Evolutionary conservation across 768 basidiomycete genomes (phyloP), one percentile per base, ranked within the genome.

Genomic region (Lactarius sanguifluus): DNA sequence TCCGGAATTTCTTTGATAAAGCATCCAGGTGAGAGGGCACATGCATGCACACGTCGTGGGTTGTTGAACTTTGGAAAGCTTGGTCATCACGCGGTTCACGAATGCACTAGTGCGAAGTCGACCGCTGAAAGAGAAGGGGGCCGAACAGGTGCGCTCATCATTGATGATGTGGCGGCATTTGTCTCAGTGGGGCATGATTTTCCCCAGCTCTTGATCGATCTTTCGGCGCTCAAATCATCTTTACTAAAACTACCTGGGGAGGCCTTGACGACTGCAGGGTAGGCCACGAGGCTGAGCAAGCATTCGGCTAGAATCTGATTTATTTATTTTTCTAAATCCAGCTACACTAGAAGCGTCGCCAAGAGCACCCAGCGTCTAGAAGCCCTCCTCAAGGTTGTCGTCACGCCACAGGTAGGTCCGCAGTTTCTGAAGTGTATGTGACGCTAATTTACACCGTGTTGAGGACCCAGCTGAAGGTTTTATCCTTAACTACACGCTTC

Each of bases 401-500:
- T 98, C 25, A 96, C 94, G 0, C 96, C 96, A 2, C 91, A 89
- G 67, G 94, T 93, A 89, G 67, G 94, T 93, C 76, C 66, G 89
- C 80, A 13, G 32, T 25, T 15, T 28, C 23, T 36, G 23, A 56
- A 41, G 30, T 30, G 12, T 60, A 57, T 58, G 45, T 63, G 59
- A 34, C 47, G 34, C 32, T 59, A 41, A 69, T 58, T 32, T 59
- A 50, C 55, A 62, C 30, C 9, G 64, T 38, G n/a, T 66, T 0
- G 61, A 96, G 89, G 92, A 96, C 72, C 95, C 96, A 18, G 81
- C 92, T 1, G 94, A 96, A 75, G 93, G 91, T 2, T 98, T 99
- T 73, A 92, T 98, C 67, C 82, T 95, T 63, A 98, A 98, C 73
- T 99, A 98, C 74, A 95, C 93, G 9, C 82, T 98, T 30, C 83